A percentile compares a stretch with the other conserved stretches of the same genome.
Conservation (phyloP, 345 rosid genomes). For the Viola odorata region DNA sequence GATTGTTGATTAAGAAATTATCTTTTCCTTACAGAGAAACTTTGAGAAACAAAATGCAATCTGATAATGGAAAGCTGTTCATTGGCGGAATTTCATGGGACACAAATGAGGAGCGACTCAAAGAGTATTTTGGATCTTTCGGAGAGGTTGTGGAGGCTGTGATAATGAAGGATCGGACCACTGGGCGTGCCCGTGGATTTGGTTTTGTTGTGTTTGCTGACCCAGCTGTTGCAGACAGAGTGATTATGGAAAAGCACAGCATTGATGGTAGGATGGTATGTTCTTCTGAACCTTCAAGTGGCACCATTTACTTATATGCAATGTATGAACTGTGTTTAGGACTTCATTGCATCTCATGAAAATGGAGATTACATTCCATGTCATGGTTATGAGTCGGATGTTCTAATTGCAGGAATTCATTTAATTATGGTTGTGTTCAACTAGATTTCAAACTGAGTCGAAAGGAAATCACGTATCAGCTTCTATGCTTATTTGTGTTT, state of each 20-base stretch:
- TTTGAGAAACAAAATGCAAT: constrained; percentile 50
- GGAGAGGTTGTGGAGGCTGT: constrained; percentile 97
- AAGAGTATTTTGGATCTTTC: constrained; percentile 75
- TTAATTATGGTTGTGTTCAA: constrained; percentile 24
- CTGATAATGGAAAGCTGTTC: constrained; percentile 87
- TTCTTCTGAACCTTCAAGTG: constrained; percentile 12
- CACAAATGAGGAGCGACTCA: constrained; percentile 87
- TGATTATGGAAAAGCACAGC: constrained; percentile 74
- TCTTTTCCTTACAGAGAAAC: not conserved
- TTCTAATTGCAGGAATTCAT: constrained; percentile 32
- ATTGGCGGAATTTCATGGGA: constrained; percentile 99
- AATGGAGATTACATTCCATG: constrained; percentile 12
- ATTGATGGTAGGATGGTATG: constrained; percentile 94
- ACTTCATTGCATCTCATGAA: constrained; percentile 5
- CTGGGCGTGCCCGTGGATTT: constrained; percentile 98
- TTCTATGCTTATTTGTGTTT: constrained; percentile 11
- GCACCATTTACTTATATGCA: constrained; percentile 3
- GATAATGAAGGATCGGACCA: constrained; percentile 95
- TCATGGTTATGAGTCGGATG: constrained; percentile 21
- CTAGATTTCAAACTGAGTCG: constrained; percentile 28
- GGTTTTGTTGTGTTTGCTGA: constrained; percentile 94
- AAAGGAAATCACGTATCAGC: constrained; percentile 13
- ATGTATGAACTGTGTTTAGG: constrained; percentile 3
- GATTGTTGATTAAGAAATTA: not conserved
- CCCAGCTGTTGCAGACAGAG: constrained; percentile 82